phyloP scores from a whole-genome alignment of 108 stramenopile genomes.

The Epithemia pelagica region DNA sequence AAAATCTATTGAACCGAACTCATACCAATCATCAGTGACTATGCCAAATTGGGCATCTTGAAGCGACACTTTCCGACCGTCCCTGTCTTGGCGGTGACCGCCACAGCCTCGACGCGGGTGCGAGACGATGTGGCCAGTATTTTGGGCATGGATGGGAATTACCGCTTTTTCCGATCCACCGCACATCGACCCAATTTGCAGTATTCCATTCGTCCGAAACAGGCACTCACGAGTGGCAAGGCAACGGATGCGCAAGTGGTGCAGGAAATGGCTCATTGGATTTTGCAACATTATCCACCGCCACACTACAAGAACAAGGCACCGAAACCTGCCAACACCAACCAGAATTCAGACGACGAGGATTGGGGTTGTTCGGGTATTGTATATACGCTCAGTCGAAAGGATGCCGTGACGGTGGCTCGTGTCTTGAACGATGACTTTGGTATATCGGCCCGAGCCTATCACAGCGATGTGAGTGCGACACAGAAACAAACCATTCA shows the following conservation, averaged over 20 bases:
- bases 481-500: constrained; percentile 56
- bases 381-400: constrained; percentile 83
- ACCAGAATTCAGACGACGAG: neutral
- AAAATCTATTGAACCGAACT: too few relatives aligned
- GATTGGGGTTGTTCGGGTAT: constrained; percentile 79
- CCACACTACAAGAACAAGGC: constrained; percentile 32
- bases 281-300: constrained; percentile 46
- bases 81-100: constrained; percentile 58
- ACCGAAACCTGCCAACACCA: neutral
- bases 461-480: constrained; percentile 55
- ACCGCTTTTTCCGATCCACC: constrained; percentile 65
- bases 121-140: constrained; percentile 79
- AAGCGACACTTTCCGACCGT: constrained; percentile 66
- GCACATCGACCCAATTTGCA: constrained; percentile 90
- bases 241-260: constrained; percentile 34
- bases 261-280: constrained; percentile 70
- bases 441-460: constrained; percentile 80
- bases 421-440: constrained; percentile 38
- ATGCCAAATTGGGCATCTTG: constrained; percentile 85
- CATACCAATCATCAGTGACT: constrained; percentile 48
- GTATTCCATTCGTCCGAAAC: constrained; percentile 65
- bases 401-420: constrained; percentile 84
- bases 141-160: constrained; percentile 49
- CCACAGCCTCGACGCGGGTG: constrained; percentile 86
- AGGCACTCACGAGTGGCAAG: constrained; percentile 33